Base-by-base conservation (phyloP, 2,329 filamentous ascomycete species). In the Penicillium freii region DNA sequence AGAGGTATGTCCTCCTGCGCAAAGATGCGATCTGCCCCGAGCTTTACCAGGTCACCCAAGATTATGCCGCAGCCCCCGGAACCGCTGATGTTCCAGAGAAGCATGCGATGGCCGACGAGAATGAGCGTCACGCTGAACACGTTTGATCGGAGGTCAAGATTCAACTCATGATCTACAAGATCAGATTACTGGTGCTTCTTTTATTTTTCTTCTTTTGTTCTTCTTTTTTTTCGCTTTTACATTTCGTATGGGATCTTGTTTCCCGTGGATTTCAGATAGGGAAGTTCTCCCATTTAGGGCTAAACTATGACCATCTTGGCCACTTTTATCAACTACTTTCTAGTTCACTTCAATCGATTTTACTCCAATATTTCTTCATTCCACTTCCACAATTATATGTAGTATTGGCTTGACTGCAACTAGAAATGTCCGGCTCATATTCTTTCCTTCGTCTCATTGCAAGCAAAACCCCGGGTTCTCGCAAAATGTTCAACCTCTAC, bases 1-100 rank as follows among this genome's bases (percentile, higher is more conserved):
- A 80, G 70, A 75, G 82, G 19, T 85, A 81, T 72, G 70, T 87
- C 19, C 66, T 86, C 11, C 73, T 78, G 54, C 75, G 77, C 55
- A 83, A 82, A 66, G 67, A 73, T 47, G 76, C 73, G 1, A 69
- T 71, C 39, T 77, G 82, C 44, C 75, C 78, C 57, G 77, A 79
- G 19, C 71, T 84, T 45, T 84, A 83, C 62, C 73, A 23, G n/a
- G 33, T 40, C 27, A 13, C 47, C 6, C 31, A 43, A 7, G 54
- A 33, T 5, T 34, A 44, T 15, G 27, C 10, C 8, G 6, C 15
- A 43, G 15, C 27, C 17, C 17, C 21, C 7, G n/a, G 21, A 4
- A 19, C 19, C 21, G 21, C 15, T 25, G 23, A 4, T n/a, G 27
- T 7, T 8, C 11, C 17, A 11, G 40, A 46, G 33, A 56, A 51